phyloP scores from a whole-genome alignment of 208 protist genomes.

The Trypanosoma theileri region DNA sequence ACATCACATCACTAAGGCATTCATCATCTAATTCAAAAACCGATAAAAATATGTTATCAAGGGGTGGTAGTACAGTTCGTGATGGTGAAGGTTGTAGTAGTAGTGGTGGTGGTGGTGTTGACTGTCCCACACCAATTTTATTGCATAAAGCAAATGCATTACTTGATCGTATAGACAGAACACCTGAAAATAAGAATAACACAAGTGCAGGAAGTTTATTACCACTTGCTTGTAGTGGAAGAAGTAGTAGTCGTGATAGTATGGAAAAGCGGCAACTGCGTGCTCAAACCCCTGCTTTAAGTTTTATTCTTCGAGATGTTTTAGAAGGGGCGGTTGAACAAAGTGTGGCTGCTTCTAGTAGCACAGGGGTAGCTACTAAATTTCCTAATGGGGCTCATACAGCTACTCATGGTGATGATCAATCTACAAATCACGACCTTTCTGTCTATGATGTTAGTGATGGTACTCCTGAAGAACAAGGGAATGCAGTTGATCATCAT shows the following conservation, averaged over 20 bases:
- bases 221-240: background rate
- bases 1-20: no score
- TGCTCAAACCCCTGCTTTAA: conserved; percentile 1
- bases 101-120: no score
- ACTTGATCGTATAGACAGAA: no score
- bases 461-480: background rate
- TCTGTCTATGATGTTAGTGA: conserved; percentile 10
- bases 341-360: background rate
- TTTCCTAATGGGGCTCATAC: background rate
- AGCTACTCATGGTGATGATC: background rate
- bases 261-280: background rate
- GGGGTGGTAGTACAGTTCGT: no score
- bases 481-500: background rate
- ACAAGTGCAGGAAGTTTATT: background rate
- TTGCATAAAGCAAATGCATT: no score
- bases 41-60: no score
- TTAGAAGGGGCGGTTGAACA: background rate
- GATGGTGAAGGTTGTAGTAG: no score
- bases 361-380: background rate
- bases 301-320: conserved; percentile 9
- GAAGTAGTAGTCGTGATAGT: conserved; percentile 2
- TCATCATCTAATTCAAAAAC: no score
- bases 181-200: background rate
- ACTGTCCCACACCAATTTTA: no score
- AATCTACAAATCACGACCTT: conserved; percentile 1